phyloP scores from a whole-genome alignment of 306 rosid species.

The Vigna radiata region DNA sequence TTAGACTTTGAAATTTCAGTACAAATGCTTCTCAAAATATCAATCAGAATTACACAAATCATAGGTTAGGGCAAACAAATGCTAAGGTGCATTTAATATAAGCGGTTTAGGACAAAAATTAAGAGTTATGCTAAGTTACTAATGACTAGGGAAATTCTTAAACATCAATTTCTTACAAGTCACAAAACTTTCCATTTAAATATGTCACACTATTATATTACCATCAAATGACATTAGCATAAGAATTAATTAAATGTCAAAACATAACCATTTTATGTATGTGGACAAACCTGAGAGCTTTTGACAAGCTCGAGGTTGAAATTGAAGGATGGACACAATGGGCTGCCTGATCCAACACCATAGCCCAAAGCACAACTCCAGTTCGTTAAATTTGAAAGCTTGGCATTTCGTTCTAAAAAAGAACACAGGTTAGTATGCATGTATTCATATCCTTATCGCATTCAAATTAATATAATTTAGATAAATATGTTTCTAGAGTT shows the following conservation, averaged over 20 bases:
- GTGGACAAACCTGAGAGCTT: slow-evolving; percentile 70
- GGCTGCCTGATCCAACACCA: slow-evolving; percentile 89
- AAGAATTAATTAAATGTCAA: slow-evolving; percentile 29
- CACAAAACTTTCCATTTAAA: slow-evolving; percentile 23
- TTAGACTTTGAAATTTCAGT: slow-evolving; percentile 42
- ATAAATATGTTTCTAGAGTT: background rate
- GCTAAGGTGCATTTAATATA: slow-evolving; percentile 3
- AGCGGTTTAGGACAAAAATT: slow-evolving; percentile 22
- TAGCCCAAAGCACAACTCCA: slow-evolving; percentile 95
- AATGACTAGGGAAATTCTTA: slow-evolving; percentile 19
- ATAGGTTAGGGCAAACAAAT: slow-evolving; percentile 19
- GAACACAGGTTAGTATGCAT: slow-evolving; percentile 37
- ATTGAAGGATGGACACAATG: slow-evolving; percentile 90
- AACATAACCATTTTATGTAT: slow-evolving; percentile 27
- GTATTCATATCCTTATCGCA: slow-evolving; percentile 21
- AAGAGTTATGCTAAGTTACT: background rate
- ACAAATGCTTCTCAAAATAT: slow-evolving; percentile 30
- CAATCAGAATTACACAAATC: slow-evolving; percentile 27
- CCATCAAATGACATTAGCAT: slow-evolving; percentile 27
- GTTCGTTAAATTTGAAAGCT: slow-evolving; percentile 67
- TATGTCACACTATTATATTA: background rate
- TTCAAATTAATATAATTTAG: background rate
- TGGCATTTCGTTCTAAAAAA: slow-evolving; percentile 61
- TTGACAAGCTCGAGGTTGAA: slow-evolving; percentile 82
- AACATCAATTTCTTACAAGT: slow-evolving; percentile 25